Evolutionary conservation across 1,139 yeast species (phyloP), one percentile per base, ranked within the genome.

Genomic region (Diutina catenulata): DNA sequence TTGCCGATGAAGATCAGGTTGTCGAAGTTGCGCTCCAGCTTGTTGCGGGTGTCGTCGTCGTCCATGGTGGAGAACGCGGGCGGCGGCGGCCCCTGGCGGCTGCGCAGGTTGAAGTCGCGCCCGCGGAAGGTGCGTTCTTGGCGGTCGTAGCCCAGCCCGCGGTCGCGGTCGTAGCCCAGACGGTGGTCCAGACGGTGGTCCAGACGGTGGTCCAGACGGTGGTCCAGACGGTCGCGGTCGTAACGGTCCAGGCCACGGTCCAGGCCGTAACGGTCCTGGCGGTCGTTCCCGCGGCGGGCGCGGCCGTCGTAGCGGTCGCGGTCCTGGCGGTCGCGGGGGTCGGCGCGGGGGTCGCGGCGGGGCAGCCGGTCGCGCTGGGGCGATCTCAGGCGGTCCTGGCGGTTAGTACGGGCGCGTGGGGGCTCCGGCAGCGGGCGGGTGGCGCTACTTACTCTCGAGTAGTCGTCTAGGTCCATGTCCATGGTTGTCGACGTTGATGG

Each of bases 1-100:
- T 81, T 81, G 5, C 91, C 88, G 37, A 81, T 70, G 52, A 81
- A 81, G 38, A 80, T 63, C 42, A 84, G 76, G 52, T 80, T 78
- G 40, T 70, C 74, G 51, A 77, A 79, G 55, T 78, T 76, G 57
- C 91, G 69, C 43, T 74, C 79, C n/a, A 70, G 61, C 58, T 52
- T 36, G 25, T 31, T 31, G 25, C 62, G 56, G 45, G 59, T 59
- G 24, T 53, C 53, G 20, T 55, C 64, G 35, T 57, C 62, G 13
- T 53, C 43, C 27, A 49, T 55, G 28, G 36, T 24, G 11, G 28
- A 23, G 11, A 33, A 33, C 28, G 20, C 28, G 8, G 14, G 22
- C 23, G 8, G 5, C 9, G 33, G 23, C 8, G 14, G 20, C 19
- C 14, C 22, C 21, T 16, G 5, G 16, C 27, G 20, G 19, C 7